Percentiles rank a stretch among this genome's conserved stretches.
Evolutionary conservation across 2,329 filamentous ascomycete genomes (phyloP).

Genomic region (Penicillium sp.): DNA sequence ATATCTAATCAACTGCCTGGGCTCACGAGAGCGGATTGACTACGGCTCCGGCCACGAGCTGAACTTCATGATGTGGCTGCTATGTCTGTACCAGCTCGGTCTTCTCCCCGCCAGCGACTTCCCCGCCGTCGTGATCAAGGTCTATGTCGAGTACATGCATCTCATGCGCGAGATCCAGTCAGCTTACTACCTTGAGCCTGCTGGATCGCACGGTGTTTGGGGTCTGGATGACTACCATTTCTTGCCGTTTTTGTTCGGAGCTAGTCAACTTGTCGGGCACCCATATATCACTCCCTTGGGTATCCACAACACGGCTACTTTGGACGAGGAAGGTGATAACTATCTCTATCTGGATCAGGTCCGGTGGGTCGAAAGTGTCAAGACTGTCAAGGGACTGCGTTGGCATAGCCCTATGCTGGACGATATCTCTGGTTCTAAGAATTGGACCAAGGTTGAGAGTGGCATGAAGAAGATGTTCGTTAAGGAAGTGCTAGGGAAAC

Average conservation of each 20-base stretch:
- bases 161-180: slow-evolving; percentile 87
- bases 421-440: slow-evolving; percentile 87
- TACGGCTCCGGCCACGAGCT: slow-evolving; percentile 97
- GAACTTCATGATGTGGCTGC: slow-evolving; percentile 93
- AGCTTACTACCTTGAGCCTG: slow-evolving; percentile 94
- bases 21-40: slow-evolving; percentile 83
- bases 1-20: slow-evolving; percentile 82
- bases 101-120: slow-evolving; percentile 67
- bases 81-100: slow-evolving; percentile 83
- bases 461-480: slow-evolving; percentile 98
- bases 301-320: slow-evolving; percentile 82
- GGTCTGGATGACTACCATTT: slow-evolving; percentile 98
- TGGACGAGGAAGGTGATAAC: slow-evolving; percentile 81
- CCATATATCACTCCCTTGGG: slow-evolving; percentile 73
- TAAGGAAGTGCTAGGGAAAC: slow-evolving; percentile 84
- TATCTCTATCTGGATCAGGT: slow-evolving; percentile 94
- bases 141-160: slow-evolving; percentile 78
- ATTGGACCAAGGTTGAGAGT: slow-evolving; percentile 86
- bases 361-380: slow-evolving; percentile 90
- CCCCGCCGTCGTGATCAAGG: slow-evolving; percentile 68
- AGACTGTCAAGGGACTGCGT: slow-evolving; percentile 87
- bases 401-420: slow-evolving; percentile 99
- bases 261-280: slow-evolving; percentile 83
- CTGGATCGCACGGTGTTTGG: slow-evolving; percentile 97
- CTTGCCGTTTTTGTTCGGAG: slow-evolving; percentile 90